A percentile compares a stretch with the other conserved stretches of the same genome.
phyloP scores from a whole-genome alignment of 2,329 filamentous ascomycete species.

The Hymenotorrendiella dingleyae region DNA sequence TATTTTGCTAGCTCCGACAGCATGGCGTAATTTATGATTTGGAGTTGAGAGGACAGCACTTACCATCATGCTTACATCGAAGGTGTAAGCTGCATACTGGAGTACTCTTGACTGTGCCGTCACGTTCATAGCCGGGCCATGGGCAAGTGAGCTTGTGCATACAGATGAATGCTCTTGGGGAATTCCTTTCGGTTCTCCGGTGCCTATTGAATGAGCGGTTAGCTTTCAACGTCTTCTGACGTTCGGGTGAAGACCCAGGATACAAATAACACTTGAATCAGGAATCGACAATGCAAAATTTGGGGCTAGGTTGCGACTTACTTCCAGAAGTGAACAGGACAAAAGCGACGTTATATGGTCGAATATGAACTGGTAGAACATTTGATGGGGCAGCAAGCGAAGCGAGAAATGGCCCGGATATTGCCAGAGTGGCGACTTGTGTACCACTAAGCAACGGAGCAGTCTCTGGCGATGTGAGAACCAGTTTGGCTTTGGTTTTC shows the following conservation, averaged over 20 bases:
- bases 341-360: constrained; percentile 3
- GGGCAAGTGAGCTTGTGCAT: constrained; percentile 5
- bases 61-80: constrained; percentile 37
- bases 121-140: constrained; percentile 5
- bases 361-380: background rate
- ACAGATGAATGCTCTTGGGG: constrained; percentile 18
- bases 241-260: too few species aligned
- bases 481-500: background rate
- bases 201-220: too few species aligned
- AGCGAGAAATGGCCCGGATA: background rate
- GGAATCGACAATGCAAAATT: too few species aligned
- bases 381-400: background rate
- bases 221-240: too few species aligned
- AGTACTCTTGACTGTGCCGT: constrained; percentile 10
- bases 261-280: too few species aligned
- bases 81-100: constrained; percentile 33
- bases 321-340: constrained; percentile 25
- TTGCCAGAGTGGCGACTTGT: background rate
- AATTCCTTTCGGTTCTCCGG: constrained; percentile 13
- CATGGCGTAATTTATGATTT: too few species aligned
- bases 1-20: too few species aligned
- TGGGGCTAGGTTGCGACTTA: too few species aligned
- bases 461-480: background rate
- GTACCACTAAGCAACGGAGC: background rate
- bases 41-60: too few species aligned